These are phyloP conservation scores for Sporisorium reilianum DNA, from an alignment of 1,284 basidiomycete species.

Conservation along the genomic window DNA sequence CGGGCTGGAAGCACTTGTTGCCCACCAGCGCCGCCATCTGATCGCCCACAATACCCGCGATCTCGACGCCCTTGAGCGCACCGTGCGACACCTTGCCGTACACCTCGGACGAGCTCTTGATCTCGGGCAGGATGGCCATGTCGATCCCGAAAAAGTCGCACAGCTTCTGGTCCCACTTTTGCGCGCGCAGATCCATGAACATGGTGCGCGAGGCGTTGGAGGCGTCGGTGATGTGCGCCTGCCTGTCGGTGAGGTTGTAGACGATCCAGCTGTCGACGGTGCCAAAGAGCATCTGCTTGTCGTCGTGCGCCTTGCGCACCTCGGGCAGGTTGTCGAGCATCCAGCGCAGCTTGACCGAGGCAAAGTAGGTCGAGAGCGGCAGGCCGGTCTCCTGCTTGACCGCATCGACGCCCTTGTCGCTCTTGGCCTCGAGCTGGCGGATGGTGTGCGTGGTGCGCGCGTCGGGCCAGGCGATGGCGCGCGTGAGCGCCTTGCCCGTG, in stretches of 20 bases:
- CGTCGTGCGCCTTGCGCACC: constrained; percentile 83
- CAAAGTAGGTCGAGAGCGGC: constrained; percentile 82
- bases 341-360: constrained; percentile 94
- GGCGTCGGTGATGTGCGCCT: constrained; percentile 91
- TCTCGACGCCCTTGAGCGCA: constrained; percentile 80
- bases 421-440: constrained; percentile 80
- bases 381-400: constrained; percentile 70
- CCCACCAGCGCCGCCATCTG: constrained; percentile 96
- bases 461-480: constrained; percentile 95
- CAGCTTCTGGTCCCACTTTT: constrained; percentile 85
- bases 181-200: constrained; percentile 83
- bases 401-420: constrained; percentile 81
- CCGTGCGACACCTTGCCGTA: constrained; percentile 83
- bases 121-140: constrained; percentile 81
- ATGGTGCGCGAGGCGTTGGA: constrained; percentile 97
- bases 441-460: constrained; percentile 87
- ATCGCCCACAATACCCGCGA: constrained; percentile 93
- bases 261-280: constrained; percentile 97
- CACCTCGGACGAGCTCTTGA: constrained; percentile 91
- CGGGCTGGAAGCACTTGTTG: constrained; percentile 76
- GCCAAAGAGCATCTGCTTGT: constrained; percentile 87
- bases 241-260: constrained; percentile 88
- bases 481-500: constrained; percentile 86
- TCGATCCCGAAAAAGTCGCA: constrained; percentile 89
- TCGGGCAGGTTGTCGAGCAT: constrained; percentile 90